A percentile compares a stretch with the other conserved stretches of the same genome.
These are phyloP conservation scores for Didymella glomerata DNA, from an alignment of 2,329 filamentous ascomycete genomes.

Conservation along the genomic window DNA sequence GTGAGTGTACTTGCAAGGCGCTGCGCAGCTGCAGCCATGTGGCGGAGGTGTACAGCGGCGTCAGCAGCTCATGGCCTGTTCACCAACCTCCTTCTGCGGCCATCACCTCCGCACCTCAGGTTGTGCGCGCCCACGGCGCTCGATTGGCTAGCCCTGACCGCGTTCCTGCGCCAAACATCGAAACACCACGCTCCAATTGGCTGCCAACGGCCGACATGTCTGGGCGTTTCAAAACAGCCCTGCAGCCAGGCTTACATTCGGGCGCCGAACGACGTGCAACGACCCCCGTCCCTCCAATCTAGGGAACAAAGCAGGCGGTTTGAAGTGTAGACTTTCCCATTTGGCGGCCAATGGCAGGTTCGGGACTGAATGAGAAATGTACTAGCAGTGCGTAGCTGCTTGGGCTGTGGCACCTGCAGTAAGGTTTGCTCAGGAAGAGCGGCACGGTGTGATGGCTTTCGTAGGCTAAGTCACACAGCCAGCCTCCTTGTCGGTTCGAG, in stretches of 20 bases:
- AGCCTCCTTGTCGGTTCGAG: constrained; percentile 15
- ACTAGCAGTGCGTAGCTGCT: constrained; percentile 9
- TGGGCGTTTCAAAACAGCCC: constrained; percentile 36
- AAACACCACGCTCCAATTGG: constrained; percentile 26
- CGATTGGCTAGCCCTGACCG: constrained; percentile 14
- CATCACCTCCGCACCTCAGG: constrained; percentile 14
- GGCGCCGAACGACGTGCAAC: constrained; percentile 24
- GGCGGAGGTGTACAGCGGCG: constrained; percentile 15
- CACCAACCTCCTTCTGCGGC: constrained; percentile 20
- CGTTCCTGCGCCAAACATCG: constrained; percentile 22
- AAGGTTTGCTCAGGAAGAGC: constrained; percentile 16
- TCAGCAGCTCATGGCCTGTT: constrained; percentile 8
- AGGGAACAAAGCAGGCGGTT: constrained; percentile 18
- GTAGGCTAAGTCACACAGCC: constrained; percentile 2
- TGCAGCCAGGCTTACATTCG: constrained; percentile 22
- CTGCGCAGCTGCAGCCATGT: constrained; percentile 18
- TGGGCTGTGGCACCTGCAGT: constrained; percentile 15
- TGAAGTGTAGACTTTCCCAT: constrained; percentile 10
- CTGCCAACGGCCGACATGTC: constrained; percentile 23
- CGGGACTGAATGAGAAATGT: constrained; percentile 6
- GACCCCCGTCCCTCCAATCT: constrained; percentile 17
- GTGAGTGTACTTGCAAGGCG: not conserved
- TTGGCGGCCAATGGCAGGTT: constrained; percentile 16
- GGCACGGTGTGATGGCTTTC: constrained; percentile 8
- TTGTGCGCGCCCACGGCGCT: constrained; percentile 22